Conservation (phyloP, 1,139 yeast species). For the Hemisphaericaspora xylofermentans region DNA sequence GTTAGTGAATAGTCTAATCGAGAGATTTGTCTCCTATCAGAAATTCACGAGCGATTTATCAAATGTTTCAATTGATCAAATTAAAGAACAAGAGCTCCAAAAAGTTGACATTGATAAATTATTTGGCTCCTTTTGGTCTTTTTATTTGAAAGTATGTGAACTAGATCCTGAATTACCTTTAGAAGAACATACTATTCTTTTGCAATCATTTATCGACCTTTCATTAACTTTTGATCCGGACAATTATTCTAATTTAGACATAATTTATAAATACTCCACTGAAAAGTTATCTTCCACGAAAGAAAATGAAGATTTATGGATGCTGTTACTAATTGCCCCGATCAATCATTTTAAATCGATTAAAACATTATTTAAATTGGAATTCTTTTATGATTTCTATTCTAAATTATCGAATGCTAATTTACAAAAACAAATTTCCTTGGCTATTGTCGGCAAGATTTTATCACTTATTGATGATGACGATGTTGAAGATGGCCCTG, state of each 20-base stretch:
- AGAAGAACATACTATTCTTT: conserved; percentile 62
- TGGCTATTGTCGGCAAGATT: conserved; percentile 43
- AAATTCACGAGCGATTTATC: conserved; percentile 28
- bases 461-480: conserved; percentile 15
- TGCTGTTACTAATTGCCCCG: conserved; percentile 58
- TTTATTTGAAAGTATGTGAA: conserved; percentile 53
- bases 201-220: conserved; percentile 64
- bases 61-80: conserved; percentile 5
- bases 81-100: conserved; percentile 4
- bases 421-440: conserved; percentile 40
- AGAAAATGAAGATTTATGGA: conserved; percentile 42
- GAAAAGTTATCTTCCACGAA: conserved; percentile 33
- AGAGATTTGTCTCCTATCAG: conserved; percentile 65
- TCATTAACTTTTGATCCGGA: conserved; percentile 68
- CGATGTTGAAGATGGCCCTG: conserved; percentile 13
- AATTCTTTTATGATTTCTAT: conserved; percentile 44
- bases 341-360: conserved; percentile 42
- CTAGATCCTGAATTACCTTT: conserved; percentile 63
- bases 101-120: conserved; percentile 23
- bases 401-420: conserved; percentile 31
- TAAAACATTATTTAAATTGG: conserved; percentile 29
- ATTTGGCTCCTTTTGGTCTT: conserved; percentile 65
- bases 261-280: conserved; percentile 58
- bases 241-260: conserved; percentile 59
- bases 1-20: conserved; percentile 67